A percentile compares a stretch with the other conserved stretches of the same genome.
phyloP scores from a whole-genome alignment of 2,329 filamentous ascomycete species.

The Hymenoscyphus albidus region DNA sequence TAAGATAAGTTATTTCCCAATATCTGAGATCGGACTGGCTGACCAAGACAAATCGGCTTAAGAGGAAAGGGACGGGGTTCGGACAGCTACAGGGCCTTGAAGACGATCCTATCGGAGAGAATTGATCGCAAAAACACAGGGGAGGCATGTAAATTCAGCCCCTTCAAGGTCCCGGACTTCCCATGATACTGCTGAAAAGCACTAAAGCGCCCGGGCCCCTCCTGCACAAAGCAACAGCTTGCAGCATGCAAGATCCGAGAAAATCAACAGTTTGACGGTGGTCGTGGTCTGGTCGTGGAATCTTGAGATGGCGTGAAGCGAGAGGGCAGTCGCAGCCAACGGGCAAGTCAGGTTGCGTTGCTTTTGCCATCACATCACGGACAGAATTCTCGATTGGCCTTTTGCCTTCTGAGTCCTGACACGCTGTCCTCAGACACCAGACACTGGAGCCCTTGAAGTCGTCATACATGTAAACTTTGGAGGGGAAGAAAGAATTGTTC shows the following conservation, averaged over 20 bases:
- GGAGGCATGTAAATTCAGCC: slow-evolving; percentile 4
- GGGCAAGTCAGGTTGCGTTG: not conserved
- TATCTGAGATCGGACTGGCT: not conserved
- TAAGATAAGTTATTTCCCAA: not conserved
- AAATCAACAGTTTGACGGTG: slow-evolving; percentile 5
- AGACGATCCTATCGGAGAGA: slow-evolving; percentile 8
- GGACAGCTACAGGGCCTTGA: not conserved
- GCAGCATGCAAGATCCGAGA: slow-evolving; percentile 11
- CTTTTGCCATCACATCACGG: not conserved
- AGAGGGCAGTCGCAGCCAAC: not conserved
- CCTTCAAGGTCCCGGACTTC: not conserved
- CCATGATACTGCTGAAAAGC: not conserved
- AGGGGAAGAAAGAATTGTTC: not conserved
- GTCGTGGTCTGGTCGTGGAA: not conserved
- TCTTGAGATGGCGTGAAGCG: not conserved
- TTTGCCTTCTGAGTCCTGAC: not conserved
- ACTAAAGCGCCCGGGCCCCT: not conserved
- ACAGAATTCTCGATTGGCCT: too few species aligned
- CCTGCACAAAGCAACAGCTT: slow-evolving; percentile 4
- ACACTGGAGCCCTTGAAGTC: not conserved
- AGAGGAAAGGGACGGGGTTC: not conserved
- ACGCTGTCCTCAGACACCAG: not conserved
- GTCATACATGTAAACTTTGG: not conserved
- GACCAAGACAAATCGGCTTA: not conserved
- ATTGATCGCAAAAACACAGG: not conserved